Evolutionary conservation across 225 moss, liverwort and hornwort genomes (phyloP).

Genomic region (Marchantia polymorpha): DNA sequence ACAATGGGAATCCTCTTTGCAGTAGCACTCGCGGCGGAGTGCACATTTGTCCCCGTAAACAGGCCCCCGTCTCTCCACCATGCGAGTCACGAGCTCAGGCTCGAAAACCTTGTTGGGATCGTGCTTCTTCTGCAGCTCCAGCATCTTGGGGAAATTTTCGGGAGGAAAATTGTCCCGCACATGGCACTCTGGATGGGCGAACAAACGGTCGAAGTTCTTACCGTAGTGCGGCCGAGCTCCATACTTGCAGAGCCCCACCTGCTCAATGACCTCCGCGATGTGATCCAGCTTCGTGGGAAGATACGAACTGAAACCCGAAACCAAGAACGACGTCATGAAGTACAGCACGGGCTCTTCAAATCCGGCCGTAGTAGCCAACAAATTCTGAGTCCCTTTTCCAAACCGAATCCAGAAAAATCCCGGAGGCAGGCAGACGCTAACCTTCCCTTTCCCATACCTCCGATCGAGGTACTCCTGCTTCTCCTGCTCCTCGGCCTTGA

Average conservation of each 20-base stretch:
- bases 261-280: conserved; percentile 49
- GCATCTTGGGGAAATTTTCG: conserved; percentile 32
- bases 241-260: conserved; percentile 59
- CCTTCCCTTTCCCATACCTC: conserved; percentile 39
- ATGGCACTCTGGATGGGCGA: conserved; percentile 46
- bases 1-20: conserved; percentile 47
- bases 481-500: conserved; percentile 41
- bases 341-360: conserved; percentile 42
- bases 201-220: conserved; percentile 50
- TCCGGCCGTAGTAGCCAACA: conserved; percentile 43
- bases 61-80: conserved; percentile 38
- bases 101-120: conserved; percentile 50
- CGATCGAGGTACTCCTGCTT: conserved; percentile 26
- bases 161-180: conserved; percentile 45
- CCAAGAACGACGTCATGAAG: conserved; percentile 33
- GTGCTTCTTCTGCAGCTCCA: conserved; percentile 42
- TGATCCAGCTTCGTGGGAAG: conserved; percentile 40
- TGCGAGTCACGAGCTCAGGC: conserved; percentile 41
- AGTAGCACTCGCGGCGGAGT: conserved; percentile 49
- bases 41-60: conserved; percentile 35
- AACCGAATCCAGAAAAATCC: conserved; percentile 65
- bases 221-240: conserved; percentile 58
- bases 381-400: conserved; percentile 31
- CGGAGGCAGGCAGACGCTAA: conserved; percentile 50
- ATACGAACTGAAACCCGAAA: conserved; percentile 36